Base-by-base conservation (phyloP, 129 eudicot genomes). In the Rutidosis leptorrhynchoides region DNA sequence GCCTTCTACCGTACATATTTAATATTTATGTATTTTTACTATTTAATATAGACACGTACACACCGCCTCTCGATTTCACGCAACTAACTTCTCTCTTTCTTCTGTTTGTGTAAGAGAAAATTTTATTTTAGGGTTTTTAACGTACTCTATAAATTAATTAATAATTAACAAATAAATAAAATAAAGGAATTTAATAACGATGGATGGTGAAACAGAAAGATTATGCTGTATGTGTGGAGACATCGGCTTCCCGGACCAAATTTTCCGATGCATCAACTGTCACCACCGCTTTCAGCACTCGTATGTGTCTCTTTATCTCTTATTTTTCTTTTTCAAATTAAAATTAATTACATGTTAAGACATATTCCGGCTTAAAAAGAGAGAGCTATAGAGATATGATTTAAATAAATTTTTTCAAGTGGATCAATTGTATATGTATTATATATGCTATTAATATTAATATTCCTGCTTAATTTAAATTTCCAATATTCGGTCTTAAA, bases 141-240 rank as follows among this genome's bases (percentile, higher is more conserved):
- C 26, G 46, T 59, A 65, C 42, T 27, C 60, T 21, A 67, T 48
- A 57, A 15, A 49, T 16, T n/a, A 1, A 6, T 40, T 19, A 30
- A 2, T 53, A 16, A 10, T 69, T 19, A 1, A 9, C 3, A 11
- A 23, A 6, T 23, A 6, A 42, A 26, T 7, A 62, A 6, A 15
- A 42, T n/a, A 32, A 54, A 55, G 65, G 48, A 35, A 25, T 27
- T 24, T 17, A 64, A 62, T 6, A 71, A 89, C 79, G 86, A 91
- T 72, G 81, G 88, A 83, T 69, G 71, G 12, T 29, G 80, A 35
- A 35, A 10, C 43, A 3, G 43, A 85, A 58, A 75, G 71, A 10
- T 87, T 85, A 54, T 89, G 96, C 45, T 85, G 84, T 62, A 80
- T 89, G 96, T 89, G 96, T 57, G 96, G 96, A 52, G 96, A 89